Evolutionary conservation across 169 alveolate genomes (phyloP), one percentile per base, ranked within the genome.

Genomic region (Cystoisospora suis): DNA sequence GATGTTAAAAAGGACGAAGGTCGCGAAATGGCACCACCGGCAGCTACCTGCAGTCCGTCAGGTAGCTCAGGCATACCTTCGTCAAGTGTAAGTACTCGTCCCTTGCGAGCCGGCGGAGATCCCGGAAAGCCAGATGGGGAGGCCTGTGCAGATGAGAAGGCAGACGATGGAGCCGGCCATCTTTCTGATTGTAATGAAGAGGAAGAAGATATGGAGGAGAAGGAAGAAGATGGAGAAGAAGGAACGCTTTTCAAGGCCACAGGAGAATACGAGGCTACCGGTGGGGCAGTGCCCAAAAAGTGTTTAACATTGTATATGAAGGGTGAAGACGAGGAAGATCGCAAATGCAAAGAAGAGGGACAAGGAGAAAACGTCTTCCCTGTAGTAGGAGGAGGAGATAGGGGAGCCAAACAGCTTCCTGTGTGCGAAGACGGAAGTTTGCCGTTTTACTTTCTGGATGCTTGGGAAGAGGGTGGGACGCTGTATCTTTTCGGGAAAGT

Each of bases 401-500:
- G 34, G 75, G 34, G 20, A 38, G 56, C 34, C 38, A 72, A 36
- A 5, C 83, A 61, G 75, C 91, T 58, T 46, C 89, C 81, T 69
- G 49, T 61, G 40, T 79, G 86, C 75, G 40, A 44, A 36, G 93
- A 69, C 87, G 87, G 88, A 5, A 20, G 90, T 4, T 75, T 70
- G 77, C 88, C 83, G n/a, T 85, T 86, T 49, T 90, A 90, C 86
- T 49, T 90, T 42, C 53, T 90, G 44, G 94, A 90, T 38, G 91
- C 87, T 9, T 85, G 87, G 79, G 93, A 89, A 77, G 94, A 85
- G 46, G 72, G 38, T 59, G 89, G 91, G 17, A 42, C 85, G 1
- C 87, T 90, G 44, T 90, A 40, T 77, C 88, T 90, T 49, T 90
- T 90, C 69, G 94, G 94, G 5, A 85, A 81, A 81, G 87, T 85